phyloP scores from a whole-genome alignment of 495 filamentous ascomycete species.

The Parachaetomium inaequale region DNA sequence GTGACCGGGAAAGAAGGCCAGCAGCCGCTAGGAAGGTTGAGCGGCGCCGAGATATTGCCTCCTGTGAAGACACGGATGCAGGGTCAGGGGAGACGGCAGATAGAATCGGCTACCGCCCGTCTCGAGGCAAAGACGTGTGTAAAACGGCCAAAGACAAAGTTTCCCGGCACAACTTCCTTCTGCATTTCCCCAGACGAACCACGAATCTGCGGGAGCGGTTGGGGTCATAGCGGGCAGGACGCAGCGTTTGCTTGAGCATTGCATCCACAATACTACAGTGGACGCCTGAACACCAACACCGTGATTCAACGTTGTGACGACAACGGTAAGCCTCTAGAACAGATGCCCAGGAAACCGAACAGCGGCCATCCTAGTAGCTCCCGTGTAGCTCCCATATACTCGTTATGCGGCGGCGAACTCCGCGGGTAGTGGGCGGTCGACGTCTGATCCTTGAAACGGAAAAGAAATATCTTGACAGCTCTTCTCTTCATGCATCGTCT shows the following conservation, averaged over 20 bases:
- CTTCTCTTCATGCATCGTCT: conserved; percentile 20
- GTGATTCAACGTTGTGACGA: neutral
- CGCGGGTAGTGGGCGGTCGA: neutral
- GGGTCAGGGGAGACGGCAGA: conserved; percentile 7
- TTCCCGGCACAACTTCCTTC: neutral
- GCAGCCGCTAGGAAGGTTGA: neutral
- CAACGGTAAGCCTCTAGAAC: conserved; percentile 31
- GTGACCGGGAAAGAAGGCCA: neutral
- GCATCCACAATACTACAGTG: neutral
- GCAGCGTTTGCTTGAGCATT: conserved; percentile 13
- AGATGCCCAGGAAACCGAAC: neutral
- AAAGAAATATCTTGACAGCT: conserved; percentile 21
- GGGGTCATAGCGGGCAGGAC: conserved; percentile 26
- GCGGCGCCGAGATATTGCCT: neutral
- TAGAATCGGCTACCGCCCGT: conserved; percentile 1
- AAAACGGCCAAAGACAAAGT: conserved; percentile 6
- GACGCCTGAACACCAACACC: neutral
- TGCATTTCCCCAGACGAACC: conserved; percentile 21
- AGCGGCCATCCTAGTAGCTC: conserved; percentile 7
- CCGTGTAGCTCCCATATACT: conserved; percentile 11
- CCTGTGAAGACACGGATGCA: neutral
- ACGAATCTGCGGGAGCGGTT: conserved; percentile 17
- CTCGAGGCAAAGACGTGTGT: conserved; percentile 14
- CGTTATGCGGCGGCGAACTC: conserved; percentile 19
- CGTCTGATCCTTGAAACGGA: conserved; percentile 26